A percentile compares a stretch with the other conserved stretches of the same genome.
These are phyloP conservation scores for Flaveria sonorensis DNA, from an alignment of 129 eudicot species.

Conservation along the genomic window DNA sequence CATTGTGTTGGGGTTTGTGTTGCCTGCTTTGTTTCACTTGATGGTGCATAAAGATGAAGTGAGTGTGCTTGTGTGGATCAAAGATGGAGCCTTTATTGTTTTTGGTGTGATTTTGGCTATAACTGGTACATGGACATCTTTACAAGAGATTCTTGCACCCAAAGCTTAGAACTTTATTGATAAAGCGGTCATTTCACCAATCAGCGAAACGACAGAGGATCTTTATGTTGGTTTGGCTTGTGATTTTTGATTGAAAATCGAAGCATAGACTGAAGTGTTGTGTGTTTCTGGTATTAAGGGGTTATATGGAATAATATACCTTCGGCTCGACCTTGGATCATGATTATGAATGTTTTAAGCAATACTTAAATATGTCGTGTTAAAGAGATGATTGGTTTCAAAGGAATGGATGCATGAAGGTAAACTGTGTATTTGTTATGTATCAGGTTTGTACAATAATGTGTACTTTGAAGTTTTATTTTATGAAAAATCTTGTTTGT, in stretches of 20 bases:
- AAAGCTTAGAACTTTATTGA: slow-evolving; percentile 38
- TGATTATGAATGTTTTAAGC: slow-evolving; percentile 31
- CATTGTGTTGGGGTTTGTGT: slow-evolving; percentile 71
- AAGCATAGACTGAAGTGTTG: background rate
- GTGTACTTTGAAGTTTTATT: background rate
- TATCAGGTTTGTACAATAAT: slow-evolving; percentile 17
- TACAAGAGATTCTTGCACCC: slow-evolving; percentile 54
- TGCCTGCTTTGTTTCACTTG: slow-evolving; percentile 86
- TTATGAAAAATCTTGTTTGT: slow-evolving; percentile 26
- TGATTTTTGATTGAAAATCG: background rate
- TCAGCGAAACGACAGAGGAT: background rate
- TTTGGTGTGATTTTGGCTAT: slow-evolving; percentile 61
- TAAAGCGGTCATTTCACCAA: slow-evolving; percentile 11
- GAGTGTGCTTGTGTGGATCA: slow-evolving; percentile 43
- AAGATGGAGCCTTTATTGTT: slow-evolving; percentile 54
- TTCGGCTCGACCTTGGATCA: slow-evolving; percentile 29
- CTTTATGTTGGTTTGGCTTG: slow-evolving; percentile 16
- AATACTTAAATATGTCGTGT: slow-evolving; percentile 14
- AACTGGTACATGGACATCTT: slow-evolving; percentile 76
- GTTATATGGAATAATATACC: slow-evolving; percentile 28
- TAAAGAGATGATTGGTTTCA: slow-evolving; percentile 24
- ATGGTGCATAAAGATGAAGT: slow-evolving; percentile 60
- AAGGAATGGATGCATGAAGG: slow-evolving; percentile 27
- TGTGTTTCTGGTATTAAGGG: slow-evolving; percentile 21
- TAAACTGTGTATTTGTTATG: slow-evolving; percentile 12